Evolutionary conservation across 441 rosid genomes (phyloP).

Genomic region (Isatis lusitanica): DNA sequence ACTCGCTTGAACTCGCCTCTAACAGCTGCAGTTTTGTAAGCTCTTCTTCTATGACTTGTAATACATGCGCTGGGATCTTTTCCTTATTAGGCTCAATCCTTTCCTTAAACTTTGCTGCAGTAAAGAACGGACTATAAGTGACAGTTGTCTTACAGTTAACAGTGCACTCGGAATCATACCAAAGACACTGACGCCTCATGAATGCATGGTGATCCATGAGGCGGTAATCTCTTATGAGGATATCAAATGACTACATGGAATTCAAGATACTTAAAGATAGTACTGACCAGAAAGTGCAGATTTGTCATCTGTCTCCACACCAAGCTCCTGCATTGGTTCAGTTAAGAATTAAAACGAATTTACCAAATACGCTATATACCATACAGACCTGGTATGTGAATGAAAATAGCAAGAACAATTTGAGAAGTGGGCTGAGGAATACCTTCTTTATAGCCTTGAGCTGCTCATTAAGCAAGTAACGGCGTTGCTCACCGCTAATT

Average conservation of each 20-base stretch:
- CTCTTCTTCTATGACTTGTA: conserved; percentile 99
- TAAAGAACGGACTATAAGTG: conserved; percentile 12
- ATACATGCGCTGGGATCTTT: conserved; percentile 80
- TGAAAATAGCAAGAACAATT: conserved; percentile 3
- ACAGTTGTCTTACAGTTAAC: not conserved
- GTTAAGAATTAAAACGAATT: conserved; percentile 17
- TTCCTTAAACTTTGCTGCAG: conserved; percentile 94
- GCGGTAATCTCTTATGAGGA: not conserved
- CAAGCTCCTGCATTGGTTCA: conserved; percentile 75
- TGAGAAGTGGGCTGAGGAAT: conserved; percentile 12
- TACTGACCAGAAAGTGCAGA: conserved; percentile 93
- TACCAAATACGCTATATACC: conserved; percentile 20
- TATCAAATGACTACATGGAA: not conserved
- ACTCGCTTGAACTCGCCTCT: conserved; percentile 99
- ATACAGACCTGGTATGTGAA: not conserved
- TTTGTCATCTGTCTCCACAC: conserved; percentile 97
- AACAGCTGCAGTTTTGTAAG: conserved; percentile 94
- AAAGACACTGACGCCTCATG: conserved; percentile 22
- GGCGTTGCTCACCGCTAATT: conserved; percentile 97
- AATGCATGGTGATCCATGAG: not conserved
- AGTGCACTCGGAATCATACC: not conserved
- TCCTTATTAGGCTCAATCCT: conserved; percentile 90
- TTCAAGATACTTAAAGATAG: conserved; percentile 16
- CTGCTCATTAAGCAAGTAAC: conserved; percentile 96
- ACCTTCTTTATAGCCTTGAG: conserved; percentile 99